Conservation (phyloP, 768 basidiomycete genomes). For the Mycena albidolilacea region DNA sequence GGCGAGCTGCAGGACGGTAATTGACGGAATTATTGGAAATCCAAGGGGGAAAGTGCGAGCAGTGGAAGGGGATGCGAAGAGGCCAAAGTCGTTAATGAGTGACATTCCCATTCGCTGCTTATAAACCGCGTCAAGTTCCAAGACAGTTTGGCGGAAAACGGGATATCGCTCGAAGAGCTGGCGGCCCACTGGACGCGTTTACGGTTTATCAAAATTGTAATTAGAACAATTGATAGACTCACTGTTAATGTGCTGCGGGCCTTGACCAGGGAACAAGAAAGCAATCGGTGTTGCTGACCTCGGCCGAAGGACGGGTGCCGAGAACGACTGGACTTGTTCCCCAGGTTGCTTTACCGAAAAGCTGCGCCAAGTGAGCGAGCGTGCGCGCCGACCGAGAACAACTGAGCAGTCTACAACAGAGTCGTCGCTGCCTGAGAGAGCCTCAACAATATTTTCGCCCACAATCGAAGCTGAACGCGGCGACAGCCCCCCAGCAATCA, state of each 20-base stretch:
- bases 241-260: conserved; percentile 15
- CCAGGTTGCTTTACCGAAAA: conserved; percentile 2
- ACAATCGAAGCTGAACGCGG: not conserved
- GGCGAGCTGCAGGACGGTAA: conserved; percentile 52
- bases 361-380: conserved; percentile 38
- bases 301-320: not conserved
- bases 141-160: not conserved
- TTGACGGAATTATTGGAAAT: conserved; percentile 41
- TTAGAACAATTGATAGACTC: too few relatives aligned
- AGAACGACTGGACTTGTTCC: not conserved
- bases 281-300: not conserved
- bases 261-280: conserved; percentile 28
- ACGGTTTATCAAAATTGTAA: too few relatives aligned
- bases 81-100: not conserved
- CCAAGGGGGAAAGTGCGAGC: not conserved
- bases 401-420: not conserved
- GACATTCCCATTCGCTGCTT: not conserved
- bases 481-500: conserved; percentile 39
- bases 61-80: not conserved
- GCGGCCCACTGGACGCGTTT: conserved; percentile 14
- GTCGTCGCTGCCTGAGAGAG: not conserved
- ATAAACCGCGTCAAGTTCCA: conserved; percentile 2
- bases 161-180: conserved; percentile 4
- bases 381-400: conserved; percentile 3
- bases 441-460: not conserved